These are phyloP conservation scores for Castanea crenata DNA, from an alignment of 306 rosid species.

Conservation along the genomic window DNA sequence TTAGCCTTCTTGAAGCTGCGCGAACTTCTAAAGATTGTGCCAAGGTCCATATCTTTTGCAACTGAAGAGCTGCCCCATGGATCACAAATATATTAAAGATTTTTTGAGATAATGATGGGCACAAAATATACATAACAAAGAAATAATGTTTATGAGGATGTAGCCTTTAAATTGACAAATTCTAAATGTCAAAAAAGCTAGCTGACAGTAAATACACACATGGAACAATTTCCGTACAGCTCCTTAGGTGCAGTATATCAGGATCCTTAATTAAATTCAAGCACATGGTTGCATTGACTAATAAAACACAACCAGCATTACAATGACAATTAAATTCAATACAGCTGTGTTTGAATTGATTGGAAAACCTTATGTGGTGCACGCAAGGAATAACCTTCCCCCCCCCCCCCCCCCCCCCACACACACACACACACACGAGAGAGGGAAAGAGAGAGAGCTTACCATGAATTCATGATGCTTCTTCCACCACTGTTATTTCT, in stretches of 20 bases:
- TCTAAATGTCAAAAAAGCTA: conserved; percentile 14
- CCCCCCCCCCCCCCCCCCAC: no score
- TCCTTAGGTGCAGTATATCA: no score
- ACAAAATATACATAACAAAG: conserved; percentile 1
- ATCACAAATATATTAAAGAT: background rate
- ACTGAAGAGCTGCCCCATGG: conserved; percentile 42
- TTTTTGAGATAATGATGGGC: conserved; percentile 15
- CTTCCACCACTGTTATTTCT: conserved; percentile 32
- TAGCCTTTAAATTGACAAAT: conserved; percentile 1
- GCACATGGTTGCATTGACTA: no score
- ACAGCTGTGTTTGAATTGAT: no score
- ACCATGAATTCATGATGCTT: conserved; percentile 50
- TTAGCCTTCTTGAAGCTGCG: conserved; percentile 64
- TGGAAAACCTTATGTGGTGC: no score
- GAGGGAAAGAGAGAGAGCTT: conserved; percentile 8
- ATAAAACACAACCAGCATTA: no score
- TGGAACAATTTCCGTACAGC: no score
- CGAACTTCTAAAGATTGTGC: conserved; percentile 55
- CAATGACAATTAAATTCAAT: no score
- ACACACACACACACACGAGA: no score
- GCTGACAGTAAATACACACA: background rate
- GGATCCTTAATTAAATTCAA: no score
- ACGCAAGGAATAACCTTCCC: no score
- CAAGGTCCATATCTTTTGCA: conserved; percentile 35
- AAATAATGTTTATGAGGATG: background rate